A percentile compares a stretch with the other conserved stretches of the same genome.
phyloP scores from a whole-genome alignment of 306 rosid species.

The Sophora flavescens region DNA sequence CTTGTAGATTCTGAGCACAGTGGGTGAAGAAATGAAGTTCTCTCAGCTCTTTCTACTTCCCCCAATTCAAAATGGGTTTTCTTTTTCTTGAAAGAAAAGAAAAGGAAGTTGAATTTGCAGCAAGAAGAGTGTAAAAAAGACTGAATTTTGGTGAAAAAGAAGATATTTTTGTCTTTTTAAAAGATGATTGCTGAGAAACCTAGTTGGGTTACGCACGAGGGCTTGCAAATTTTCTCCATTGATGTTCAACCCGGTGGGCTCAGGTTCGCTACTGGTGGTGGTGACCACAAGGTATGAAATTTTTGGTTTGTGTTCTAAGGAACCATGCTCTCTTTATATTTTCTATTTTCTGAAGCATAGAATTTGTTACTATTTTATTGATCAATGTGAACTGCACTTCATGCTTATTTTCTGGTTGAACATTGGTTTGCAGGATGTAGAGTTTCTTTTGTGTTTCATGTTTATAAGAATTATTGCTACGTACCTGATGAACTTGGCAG shows the following conservation, averaged over 20 bases:
- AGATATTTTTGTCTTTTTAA: background rate
- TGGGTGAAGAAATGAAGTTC: conserved; percentile 16
- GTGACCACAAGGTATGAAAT: conserved; percentile 88
- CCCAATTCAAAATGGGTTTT: background rate
- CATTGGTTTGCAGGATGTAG: background rate
- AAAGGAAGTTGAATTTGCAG: no score
- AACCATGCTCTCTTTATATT: background rate
- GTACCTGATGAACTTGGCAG: background rate
- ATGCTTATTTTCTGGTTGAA: background rate
- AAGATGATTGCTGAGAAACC: conserved; percentile 96
- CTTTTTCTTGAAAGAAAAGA: background rate
- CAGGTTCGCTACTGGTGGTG: conserved; percentile 96
- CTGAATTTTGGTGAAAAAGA: conserved; percentile 29
- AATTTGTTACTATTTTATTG: conserved; percentile 1
- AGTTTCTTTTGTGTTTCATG: background rate
- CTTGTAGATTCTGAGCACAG: conserved; percentile 43
- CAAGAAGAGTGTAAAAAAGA: conserved; percentile 30
- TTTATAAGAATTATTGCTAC: background rate
- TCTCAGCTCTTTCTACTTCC: conserved; percentile 26
- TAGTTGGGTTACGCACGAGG: conserved; percentile 93
- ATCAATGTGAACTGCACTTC: background rate
- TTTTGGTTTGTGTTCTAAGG: conserved; percentile 12
- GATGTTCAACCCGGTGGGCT: conserved; percentile 97
- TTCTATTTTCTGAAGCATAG: background rate
- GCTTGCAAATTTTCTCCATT: conserved; percentile 96